These are phyloP conservation scores for Annulohypoxylon maeteangense DNA, from an alignment of 495 filamentous ascomycete species.

Conservation along the genomic window DNA sequence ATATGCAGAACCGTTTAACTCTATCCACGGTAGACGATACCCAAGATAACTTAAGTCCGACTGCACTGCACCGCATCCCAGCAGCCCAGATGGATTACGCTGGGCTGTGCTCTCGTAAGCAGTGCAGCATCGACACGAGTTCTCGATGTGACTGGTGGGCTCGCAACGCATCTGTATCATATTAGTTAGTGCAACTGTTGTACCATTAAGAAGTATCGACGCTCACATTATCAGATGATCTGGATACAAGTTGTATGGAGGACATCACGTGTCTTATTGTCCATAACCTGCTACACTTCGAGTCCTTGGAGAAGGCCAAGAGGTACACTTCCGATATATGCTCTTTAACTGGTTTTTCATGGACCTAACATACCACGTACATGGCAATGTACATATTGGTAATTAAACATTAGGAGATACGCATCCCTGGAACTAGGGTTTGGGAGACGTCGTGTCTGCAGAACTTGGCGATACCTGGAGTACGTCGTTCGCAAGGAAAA, in stretches of 20 bases:
- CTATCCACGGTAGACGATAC: conserved; percentile 1
- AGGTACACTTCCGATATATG: not conserved
- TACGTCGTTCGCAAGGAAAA: not conserved
- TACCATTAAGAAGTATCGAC: conserved; percentile 6
- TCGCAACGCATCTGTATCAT: conserved; percentile 25
- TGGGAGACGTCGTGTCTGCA: conserved; percentile 10
- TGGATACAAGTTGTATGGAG: conserved; percentile 3
- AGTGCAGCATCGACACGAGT: conserved; percentile 29
- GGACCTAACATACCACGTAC: no score
- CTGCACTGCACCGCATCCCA: conserved; percentile 10
- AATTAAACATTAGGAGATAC: not conserved
- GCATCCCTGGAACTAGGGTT: not conserved
- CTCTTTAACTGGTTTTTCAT: not conserved
- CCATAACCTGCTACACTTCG: conserved; percentile 1
- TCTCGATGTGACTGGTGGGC: conserved; percentile 21
- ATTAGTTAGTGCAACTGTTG: conserved; percentile 17
- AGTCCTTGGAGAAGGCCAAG: not conserved
- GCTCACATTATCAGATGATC: conserved; percentile 15
- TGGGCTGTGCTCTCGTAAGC: conserved; percentile 35
- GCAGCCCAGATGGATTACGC: conserved; percentile 9
- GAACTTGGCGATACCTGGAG: conserved; percentile 3
- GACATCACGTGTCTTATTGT: conserved; percentile 20
- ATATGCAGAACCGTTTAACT: conserved; percentile 20
- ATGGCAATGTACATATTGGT: no score
- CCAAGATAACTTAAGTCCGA: conserved; percentile 11